Percentiles rank a stretch among this genome's conserved stretches.
Evolutionary conservation across 2,329 filamentous ascomycete species (phyloP).

Genomic region (Beauveria asiatica): DNA sequence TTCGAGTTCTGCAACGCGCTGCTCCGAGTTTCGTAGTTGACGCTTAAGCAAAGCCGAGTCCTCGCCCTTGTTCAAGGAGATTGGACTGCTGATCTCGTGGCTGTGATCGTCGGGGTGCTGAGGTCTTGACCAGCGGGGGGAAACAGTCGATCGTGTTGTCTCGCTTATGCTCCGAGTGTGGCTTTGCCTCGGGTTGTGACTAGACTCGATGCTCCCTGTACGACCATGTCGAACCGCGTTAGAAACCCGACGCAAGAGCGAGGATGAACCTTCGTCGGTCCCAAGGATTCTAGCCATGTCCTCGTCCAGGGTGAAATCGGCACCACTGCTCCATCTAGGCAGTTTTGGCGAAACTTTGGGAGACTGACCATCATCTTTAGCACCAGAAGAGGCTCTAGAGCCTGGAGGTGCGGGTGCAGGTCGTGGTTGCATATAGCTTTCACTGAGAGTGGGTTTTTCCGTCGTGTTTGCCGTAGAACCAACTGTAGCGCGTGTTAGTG

Average conservation of each 20-base stretch:
- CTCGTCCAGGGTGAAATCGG: constrained; percentile 89
- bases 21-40: constrained; percentile 72
- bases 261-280: constrained; percentile 66
- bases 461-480: constrained; percentile 24
- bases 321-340: constrained; percentile 68
- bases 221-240: constrained; percentile 90
- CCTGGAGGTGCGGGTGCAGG: constrained; percentile 45
- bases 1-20: constrained; percentile 79
- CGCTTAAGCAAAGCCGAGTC: constrained; percentile 61
- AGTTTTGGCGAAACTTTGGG: constrained; percentile 56
- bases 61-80: constrained; percentile 54
- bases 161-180: constrained; percentile 58
- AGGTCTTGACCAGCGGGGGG: constrained; percentile 63
- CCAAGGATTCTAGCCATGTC: constrained; percentile 86
- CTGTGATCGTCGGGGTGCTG: constrained; percentile 50
- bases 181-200: constrained; percentile 33
- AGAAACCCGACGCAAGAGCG: constrained; percentile 79
- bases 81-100: constrained; percentile 64
- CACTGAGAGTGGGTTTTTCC: constrained; percentile 24
- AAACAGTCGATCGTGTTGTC: constrained; percentile 54
- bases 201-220: constrained; percentile 67
- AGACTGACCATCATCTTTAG: constrained; percentile 31
- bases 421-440: constrained; percentile 51
- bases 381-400: constrained; percentile 29
- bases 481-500: constrained; percentile 21